Conservation (phyloP, 73 alveolate genomes). For the Paramecium sonneborni region DNA sequence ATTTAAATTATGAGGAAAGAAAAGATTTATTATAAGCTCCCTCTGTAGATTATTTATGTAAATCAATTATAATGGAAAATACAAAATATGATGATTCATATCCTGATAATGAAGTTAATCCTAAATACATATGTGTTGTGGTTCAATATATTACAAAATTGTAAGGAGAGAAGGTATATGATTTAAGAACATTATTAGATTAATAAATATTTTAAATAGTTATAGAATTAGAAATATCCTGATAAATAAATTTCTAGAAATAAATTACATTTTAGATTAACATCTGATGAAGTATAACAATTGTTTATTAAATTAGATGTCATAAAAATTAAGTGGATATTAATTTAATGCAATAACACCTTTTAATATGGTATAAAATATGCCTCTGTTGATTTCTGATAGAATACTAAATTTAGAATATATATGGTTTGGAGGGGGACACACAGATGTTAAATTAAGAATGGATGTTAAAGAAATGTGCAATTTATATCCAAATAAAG, state of each 20-base stretch:
- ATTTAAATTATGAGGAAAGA: constrained; percentile 20
- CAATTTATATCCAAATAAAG: background rate
- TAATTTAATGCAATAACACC: constrained; percentile 62
- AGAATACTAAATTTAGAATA: constrained; percentile 20
- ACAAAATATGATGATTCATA: background rate
- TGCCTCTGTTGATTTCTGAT: constrained; percentile 56
- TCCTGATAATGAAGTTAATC: background rate
- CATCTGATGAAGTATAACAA: constrained; percentile 39
- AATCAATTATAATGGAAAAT: constrained; percentile 35
- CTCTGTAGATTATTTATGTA: constrained; percentile 54
- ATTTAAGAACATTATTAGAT: background rate
- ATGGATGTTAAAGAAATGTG: constrained; percentile 45
- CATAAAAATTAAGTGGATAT: constrained; percentile 41
- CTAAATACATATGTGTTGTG: constrained; percentile 53
- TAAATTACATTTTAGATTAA: constrained; percentile 58
- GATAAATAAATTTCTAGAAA: constrained; percentile 20
- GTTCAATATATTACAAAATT: constrained; percentile 42
- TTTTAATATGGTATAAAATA: background rate
- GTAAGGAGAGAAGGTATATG: constrained; percentile 38
- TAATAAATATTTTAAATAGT: constrained; percentile 22
- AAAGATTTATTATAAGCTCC: constrained; percentile 42
- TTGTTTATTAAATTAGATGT: background rate
- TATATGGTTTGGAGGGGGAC: constrained; percentile 67
- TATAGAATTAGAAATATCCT: constrained; percentile 19
- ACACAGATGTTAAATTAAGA: constrained; percentile 39